Evolutionary conservation across 345 rosid genomes (phyloP).

Genomic region (Eucalyptus regnans): DNA sequence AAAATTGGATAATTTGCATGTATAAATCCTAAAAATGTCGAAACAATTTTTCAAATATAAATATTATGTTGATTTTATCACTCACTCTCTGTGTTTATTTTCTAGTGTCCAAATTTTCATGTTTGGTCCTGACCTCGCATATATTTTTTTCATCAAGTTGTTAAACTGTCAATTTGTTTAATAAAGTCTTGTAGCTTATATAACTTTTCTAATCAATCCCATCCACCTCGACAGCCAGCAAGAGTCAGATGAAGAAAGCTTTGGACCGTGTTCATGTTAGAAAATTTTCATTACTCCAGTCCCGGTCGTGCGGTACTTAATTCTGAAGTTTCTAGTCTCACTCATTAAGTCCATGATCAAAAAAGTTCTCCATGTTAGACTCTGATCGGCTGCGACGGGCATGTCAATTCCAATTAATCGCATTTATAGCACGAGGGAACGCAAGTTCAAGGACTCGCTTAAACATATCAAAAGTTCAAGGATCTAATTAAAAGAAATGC

Average conservation of each 20-base stretch:
- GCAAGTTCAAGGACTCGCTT: neutral
- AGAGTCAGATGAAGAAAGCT: neutral
- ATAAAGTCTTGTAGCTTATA: neutral
- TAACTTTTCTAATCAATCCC: neutral
- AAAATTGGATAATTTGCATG: too few species aligned
- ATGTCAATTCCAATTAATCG: neutral
- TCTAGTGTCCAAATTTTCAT: neutral
- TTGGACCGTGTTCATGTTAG: neutral
- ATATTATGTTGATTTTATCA: neutral
- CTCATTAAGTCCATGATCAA: neutral
- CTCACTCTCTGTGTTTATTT: neutral
- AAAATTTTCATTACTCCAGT: neutral
- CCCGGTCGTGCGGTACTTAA: rapidly evolving
- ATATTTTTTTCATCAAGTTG: neutral
- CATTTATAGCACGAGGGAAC: neutral
- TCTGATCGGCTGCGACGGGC: rapidly evolving
- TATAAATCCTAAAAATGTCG: too few species aligned
- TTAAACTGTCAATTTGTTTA: neutral
- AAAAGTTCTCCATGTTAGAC: neutral
- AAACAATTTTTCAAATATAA: too few species aligned
- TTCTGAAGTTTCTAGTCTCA: neutral
- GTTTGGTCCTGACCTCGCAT: neutral
- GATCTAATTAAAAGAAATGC: neutral
- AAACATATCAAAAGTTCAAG: too few species aligned
- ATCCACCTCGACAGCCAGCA: neutral